These are phyloP conservation scores for Diutina neorugosa DNA, from an alignment of 1,139 yeast genomes.

Conservation along the genomic window DNA sequence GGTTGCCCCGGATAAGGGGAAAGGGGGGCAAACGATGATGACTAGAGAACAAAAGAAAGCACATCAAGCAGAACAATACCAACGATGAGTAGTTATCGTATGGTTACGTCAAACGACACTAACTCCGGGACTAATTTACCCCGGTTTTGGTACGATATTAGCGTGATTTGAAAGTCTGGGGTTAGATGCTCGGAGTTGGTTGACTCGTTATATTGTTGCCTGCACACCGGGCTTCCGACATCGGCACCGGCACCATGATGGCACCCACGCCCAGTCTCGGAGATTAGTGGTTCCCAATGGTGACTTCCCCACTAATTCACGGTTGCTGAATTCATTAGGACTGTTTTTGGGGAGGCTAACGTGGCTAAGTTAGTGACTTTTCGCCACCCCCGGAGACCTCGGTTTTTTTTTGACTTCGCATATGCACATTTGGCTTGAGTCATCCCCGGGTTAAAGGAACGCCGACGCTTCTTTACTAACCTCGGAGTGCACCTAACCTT, in stretches of 20 bases:
- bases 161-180: constrained; percentile 1
- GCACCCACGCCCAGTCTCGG: too few relatives aligned
- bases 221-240: background rate
- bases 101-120: too few relatives aligned
- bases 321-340: background rate
- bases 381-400: background rate
- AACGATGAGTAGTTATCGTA: too few relatives aligned
- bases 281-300: too few relatives aligned
- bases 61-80: too few relatives aligned
- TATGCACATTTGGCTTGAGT: background rate
- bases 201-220: background rate
- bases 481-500: background rate
- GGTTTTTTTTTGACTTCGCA: background rate
- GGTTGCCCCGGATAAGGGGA: constrained; percentile 4
- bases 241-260: background rate
- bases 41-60: too few relatives aligned
- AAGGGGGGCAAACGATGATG: background rate
- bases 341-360: background rate
- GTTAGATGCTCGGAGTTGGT: background rate
- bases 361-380: background rate
- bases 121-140: too few relatives aligned
- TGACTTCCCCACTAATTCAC: background rate
- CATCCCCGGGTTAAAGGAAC: background rate
- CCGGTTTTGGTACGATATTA: too few relatives aligned
- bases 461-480: background rate